Evolutionary conservation across 805 yeast species (phyloP), one percentile per base, ranked within the genome.

Genomic region (Candida quercuum): DNA sequence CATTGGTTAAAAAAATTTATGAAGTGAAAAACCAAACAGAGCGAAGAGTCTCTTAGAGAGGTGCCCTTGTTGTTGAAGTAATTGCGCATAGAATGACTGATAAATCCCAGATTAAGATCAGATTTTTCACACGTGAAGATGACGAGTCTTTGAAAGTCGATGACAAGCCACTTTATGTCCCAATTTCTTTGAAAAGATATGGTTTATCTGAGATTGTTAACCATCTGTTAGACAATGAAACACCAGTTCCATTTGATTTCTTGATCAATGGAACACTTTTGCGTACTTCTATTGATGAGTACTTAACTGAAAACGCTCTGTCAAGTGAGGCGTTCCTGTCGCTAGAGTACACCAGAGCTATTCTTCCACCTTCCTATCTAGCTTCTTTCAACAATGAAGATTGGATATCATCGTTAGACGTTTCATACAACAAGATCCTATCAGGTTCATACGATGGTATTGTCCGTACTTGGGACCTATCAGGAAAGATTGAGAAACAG

Each of bases 171-270:
- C 70, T 93, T 38, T 84, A 72, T 56, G 97, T 88, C 19, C 99
- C 99, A 17, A 82, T 83, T 17, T 63, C 82, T 4, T 71, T 93
- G 48, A 88, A 86, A 50, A 76, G 98, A 61, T 89, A 77, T 58
- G 99, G 99, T 39, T 72, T 93, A 28, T 86, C 96, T 5, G 98
- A 93, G 63, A 81, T 93, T 57, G 96, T 93, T 17, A 93, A 93
- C 64, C 97, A 93, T 64, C 69, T 93, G 39, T 67, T 93, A 35
- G 49, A 58, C 37, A 63, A 60, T 2, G 81, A 79, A 14, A 68
- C 65, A 32, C 80, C 93, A 1, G 75, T 87, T 37, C 98, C 98
- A 16, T 91, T 93, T 60, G 98, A 93, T 57, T 93, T 93, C 61
- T 68, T 93, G 43, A 77, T 91, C 37, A 87, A 89, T 53, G 96